Conservation (phyloP, 495 filamentous ascomycete genomes). For the Penicillium ucsense region DNA sequence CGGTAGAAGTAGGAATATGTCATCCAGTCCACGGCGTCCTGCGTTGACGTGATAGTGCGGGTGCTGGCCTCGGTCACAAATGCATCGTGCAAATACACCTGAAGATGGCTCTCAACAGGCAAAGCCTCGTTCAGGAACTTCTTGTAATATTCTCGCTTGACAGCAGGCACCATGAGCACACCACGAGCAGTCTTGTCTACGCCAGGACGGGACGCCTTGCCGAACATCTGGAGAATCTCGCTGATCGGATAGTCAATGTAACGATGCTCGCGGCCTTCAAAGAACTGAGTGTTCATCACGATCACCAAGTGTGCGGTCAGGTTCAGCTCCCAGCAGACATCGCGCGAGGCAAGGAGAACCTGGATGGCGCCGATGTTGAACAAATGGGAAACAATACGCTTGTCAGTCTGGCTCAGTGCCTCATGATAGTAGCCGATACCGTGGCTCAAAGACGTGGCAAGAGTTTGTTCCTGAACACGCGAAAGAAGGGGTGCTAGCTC, state of each 20-base stretch:
- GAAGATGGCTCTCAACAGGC: conserved; percentile 89
- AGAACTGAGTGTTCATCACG: conserved; percentile 98
- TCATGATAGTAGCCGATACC: conserved; percentile 98
- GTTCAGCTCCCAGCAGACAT: conserved; percentile 94
- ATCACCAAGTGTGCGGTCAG: conserved; percentile 82
- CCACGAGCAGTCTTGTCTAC: conserved; percentile 76
- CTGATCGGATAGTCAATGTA: conserved; percentile 95
- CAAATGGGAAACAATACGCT: conserved; percentile 84
- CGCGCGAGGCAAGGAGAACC: conserved; percentile 83
- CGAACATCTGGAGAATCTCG: conserved; percentile 99
- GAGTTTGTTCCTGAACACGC: conserved; percentile 71
- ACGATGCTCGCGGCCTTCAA: conserved; percentile 90
- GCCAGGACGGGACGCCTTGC: conserved; percentile 72
- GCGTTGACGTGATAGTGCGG: conserved; percentile 83
- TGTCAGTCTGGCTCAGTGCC: conserved; percentile 77
- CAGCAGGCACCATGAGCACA: conserved; percentile 87
- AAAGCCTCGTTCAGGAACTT: conserved; percentile 97
- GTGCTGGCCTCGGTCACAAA: conserved; percentile 97
- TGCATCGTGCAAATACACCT: conserved; percentile 83
- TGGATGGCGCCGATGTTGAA: conserved; percentile 90
- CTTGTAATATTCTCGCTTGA: conserved; percentile 95
- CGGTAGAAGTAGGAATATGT: conserved; percentile 99
- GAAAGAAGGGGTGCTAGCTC: conserved; percentile 75
- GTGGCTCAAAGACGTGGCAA: conserved; percentile 87
- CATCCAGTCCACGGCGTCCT: conserved; percentile 97